Conservation (phyloP, 1,139 yeast species). For the Debaryomycetaceae sp. region DNA sequence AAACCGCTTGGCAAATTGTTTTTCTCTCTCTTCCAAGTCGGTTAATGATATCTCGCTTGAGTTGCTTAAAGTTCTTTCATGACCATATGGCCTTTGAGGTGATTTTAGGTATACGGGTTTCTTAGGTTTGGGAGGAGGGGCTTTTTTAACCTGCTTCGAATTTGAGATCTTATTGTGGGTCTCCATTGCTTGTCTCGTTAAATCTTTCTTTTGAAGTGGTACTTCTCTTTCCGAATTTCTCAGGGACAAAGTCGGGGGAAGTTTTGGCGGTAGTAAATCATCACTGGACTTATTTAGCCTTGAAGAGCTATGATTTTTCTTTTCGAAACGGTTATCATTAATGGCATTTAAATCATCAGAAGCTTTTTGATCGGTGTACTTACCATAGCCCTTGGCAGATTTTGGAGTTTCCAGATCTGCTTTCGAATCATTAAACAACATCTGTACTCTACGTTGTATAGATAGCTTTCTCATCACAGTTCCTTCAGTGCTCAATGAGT, state of each 20-base stretch:
- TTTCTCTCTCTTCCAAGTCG: conserved; percentile 55
- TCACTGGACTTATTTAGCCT: neutral
- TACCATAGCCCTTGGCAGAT: conserved; percentile 77
- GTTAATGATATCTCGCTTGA: conserved; percentile 47
- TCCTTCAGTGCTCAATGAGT: conserved; percentile 4
- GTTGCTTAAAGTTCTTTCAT: conserved; percentile 29
- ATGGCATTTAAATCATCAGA: conserved; percentile 41
- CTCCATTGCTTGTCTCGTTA: neutral
- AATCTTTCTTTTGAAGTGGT: conserved; percentile 19
- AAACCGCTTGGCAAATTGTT: conserved; percentile 49
- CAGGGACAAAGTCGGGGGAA: conserved; percentile 22
- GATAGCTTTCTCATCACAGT: conserved; percentile 32
- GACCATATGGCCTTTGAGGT: conserved; percentile 14
- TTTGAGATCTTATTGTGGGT: too few species aligned
- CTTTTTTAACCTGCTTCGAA: neutral
- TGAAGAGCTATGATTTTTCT: neutral
- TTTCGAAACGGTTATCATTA: conserved; percentile 14
- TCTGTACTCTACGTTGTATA: conserved; percentile 67
- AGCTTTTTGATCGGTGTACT: conserved; percentile 43
- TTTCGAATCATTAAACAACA: conserved; percentile 46
- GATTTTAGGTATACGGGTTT: conserved; percentile 56
- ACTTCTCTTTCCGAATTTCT: neutral
- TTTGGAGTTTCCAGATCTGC: conserved; percentile 44
- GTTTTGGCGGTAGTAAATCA: conserved; percentile 25
- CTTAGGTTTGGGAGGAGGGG: conserved; percentile 58